These are phyloP conservation scores for Domatiomyces globalis DNA, from an alignment of 2,329 filamentous ascomycete genomes.

Conservation along the genomic window DNA sequence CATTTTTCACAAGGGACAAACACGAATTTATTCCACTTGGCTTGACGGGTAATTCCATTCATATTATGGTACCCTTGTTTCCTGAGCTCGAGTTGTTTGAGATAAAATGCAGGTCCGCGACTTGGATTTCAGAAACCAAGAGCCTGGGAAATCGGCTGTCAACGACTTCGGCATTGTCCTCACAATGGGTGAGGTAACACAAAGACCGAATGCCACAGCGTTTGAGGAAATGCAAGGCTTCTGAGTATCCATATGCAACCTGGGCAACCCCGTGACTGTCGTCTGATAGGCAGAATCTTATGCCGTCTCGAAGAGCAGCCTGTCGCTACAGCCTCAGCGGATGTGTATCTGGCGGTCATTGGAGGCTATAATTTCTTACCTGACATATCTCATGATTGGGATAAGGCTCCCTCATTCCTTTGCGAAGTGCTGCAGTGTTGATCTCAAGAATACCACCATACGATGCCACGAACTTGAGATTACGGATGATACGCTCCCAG, in stretches of 20 bases:
- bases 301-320: constrained; percentile 59
- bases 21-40: not conserved
- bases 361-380: constrained; percentile 33
- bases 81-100: not conserved
- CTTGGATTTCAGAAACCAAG: not conserved
- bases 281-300: constrained; percentile 80
- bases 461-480: constrained; percentile 53
- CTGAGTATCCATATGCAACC: constrained; percentile 68
- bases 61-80: not conserved
- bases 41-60: not conserved
- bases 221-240: constrained; percentile 56
- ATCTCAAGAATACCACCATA: constrained; percentile 80
- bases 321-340: constrained; percentile 21
- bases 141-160: not conserved
- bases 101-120: not conserved
- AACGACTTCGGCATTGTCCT: not conserved
- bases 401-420: constrained; percentile 84
- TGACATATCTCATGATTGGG: constrained; percentile 64
- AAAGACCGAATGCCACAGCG: not conserved
- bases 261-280: constrained; percentile 86
- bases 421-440: constrained; percentile 74
- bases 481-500: constrained; percentile 61
- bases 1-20: not conserved
- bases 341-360: constrained; percentile 2
- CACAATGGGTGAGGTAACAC: not conserved